These are phyloP conservation scores for Trematosphaeria pertusa DNA, from an alignment of 2,329 filamentous ascomycete species.

Conservation along the genomic window DNA sequence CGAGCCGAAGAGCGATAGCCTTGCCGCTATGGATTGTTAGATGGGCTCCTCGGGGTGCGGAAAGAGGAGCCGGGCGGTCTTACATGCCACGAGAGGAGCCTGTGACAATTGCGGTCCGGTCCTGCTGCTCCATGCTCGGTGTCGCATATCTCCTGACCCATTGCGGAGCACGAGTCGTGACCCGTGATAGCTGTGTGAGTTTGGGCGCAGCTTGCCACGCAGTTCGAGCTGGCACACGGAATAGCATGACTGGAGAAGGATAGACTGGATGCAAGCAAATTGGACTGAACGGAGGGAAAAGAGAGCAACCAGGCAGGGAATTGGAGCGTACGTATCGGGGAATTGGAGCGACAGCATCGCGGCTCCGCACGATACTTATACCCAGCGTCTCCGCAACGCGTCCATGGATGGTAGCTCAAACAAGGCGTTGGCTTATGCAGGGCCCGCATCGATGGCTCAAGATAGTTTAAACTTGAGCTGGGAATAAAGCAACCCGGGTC, in stretches of 20 bases:
- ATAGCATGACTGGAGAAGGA: too few species aligned
- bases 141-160: conserved; percentile 35
- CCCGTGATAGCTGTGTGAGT: conserved; percentile 15
- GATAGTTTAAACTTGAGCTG: conserved; percentile 7
- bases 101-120: conserved; percentile 47
- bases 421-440: conserved; percentile 29
- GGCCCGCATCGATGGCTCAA: conserved; percentile 36
- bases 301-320: too few species aligned
- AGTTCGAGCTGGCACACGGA: conserved; percentile 26
- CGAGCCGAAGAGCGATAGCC: conserved; percentile 68
- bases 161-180: conserved; percentile 19
- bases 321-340: not conserved
- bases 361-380: conserved; percentile 12
- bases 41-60: not conserved
- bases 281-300: too few species aligned
- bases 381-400: conserved; percentile 10
- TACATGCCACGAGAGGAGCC: conserved; percentile 49
- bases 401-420: conserved; percentile 8
- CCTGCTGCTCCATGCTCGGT: conserved; percentile 23
- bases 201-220: conserved; percentile 29
- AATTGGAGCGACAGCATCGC: conserved; percentile 1
- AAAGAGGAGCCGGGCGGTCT: conserved; percentile 9
- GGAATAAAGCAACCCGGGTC: conserved; percentile 9
- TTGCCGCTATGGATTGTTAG: conserved; percentile 57
- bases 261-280: too few species aligned